Conservation (phyloP, 163 green algal species). For the Coccomyxa subellipsoidea region DNA sequence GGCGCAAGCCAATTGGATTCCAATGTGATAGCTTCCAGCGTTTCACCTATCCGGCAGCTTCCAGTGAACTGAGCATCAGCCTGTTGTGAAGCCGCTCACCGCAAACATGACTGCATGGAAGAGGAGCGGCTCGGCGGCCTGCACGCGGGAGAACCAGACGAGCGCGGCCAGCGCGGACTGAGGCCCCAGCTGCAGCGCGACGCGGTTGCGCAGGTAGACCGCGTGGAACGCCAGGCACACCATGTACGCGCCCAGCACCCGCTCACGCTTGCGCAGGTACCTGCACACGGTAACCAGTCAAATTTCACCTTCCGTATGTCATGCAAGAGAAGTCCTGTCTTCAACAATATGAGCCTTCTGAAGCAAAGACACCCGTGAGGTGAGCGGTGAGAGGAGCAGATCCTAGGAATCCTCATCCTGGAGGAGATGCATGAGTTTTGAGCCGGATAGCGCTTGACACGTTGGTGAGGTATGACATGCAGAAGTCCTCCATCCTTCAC, state of each 20-base stretch:
- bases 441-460: too few relatives aligned
- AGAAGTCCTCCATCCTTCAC: too few relatives aligned
- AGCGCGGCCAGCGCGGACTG: not conserved
- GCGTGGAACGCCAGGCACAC: not conserved
- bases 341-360: too few relatives aligned
- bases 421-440: too few relatives aligned
- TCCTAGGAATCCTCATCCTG: not conserved
- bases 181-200: not conserved
- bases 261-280: conserved; percentile 3
- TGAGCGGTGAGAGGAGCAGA: too few relatives aligned
- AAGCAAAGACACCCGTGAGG: too few relatives aligned
- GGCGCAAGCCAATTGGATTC: too few relatives aligned
- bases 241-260: not conserved
- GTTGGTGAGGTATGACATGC: too few relatives aligned
- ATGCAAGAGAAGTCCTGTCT: not conserved
- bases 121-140: not conserved
- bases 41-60: too few relatives aligned
- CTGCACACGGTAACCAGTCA: not conserved
- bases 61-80: too few relatives aligned
- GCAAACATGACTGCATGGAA: not conserved
- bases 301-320: not conserved
- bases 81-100: not conserved
- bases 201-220: not conserved
- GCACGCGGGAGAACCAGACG: not conserved
- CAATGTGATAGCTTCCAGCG: too few relatives aligned